Evolutionary conservation across 257 asterid genomes (phyloP).

Genomic region (Lycium barbarum): DNA sequence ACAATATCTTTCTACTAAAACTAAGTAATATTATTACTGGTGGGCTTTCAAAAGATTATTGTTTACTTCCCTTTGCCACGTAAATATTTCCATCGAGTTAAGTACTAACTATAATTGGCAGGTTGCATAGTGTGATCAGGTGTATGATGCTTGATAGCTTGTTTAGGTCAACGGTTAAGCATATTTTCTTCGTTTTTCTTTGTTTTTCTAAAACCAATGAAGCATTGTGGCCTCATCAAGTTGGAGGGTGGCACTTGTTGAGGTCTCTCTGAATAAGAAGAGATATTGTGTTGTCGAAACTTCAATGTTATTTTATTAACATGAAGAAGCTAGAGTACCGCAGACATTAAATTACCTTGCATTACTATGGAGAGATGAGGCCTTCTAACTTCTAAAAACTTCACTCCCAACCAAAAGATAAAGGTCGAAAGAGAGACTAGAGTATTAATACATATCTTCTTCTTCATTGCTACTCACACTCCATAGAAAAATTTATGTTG

Average conservation of each 20-base stretch:
- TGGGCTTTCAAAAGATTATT: not conserved
- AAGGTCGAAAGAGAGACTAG: not conserved
- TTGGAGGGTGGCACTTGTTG: constrained; percentile 24
- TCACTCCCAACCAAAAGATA: not conserved
- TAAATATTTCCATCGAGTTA: not conserved
- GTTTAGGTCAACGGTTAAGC: not conserved
- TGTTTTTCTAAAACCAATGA: not conserved
- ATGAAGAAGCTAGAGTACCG: not conserved
- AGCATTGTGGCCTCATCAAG: not conserved
- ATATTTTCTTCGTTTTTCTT: not conserved
- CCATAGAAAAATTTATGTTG: not conserved
- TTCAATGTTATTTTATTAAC: constrained; percentile 15
- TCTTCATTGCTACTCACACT: not conserved
- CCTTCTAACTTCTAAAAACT: not conserved
- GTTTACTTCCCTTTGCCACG: not conserved
- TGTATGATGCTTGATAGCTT: not conserved
- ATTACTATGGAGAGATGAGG: not conserved
- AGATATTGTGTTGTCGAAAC: not conserved
- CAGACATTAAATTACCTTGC: not conserved
- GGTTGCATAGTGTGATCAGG: not conserved
- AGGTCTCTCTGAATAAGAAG: not conserved
- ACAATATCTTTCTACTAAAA: not conserved
- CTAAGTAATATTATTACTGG: not conserved
- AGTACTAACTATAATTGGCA: not conserved
- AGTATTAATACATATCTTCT: not conserved